Percentiles rank a stretch among this genome's conserved stretches.
phyloP scores from a whole-genome alignment of 2,329 filamentous ascomycete genomes.

The Colletotrichum sp. region DNA sequence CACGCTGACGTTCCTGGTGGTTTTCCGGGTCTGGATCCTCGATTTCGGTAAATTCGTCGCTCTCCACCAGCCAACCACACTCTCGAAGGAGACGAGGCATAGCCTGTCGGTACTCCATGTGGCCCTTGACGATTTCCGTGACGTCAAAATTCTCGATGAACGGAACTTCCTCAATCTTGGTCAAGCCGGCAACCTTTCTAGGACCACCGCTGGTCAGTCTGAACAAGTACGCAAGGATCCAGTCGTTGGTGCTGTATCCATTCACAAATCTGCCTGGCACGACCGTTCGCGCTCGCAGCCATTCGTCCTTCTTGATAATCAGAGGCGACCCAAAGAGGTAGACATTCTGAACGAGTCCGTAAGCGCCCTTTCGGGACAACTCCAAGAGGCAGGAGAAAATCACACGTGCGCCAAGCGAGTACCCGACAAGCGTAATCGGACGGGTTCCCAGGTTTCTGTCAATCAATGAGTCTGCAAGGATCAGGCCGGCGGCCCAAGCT shows the following conservation, averaged over 20 bases:
- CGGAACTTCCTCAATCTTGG: slow-evolving; percentile 73
- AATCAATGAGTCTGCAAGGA: slow-evolving; percentile 91
- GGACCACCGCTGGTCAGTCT: slow-evolving; percentile 92
- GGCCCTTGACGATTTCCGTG: slow-evolving; percentile 82
- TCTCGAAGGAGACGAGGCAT: slow-evolving; percentile 89
- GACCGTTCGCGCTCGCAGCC: slow-evolving; percentile 77
- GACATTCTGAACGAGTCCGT: slow-evolving; percentile 90
- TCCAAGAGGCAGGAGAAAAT: slow-evolving; percentile 93
- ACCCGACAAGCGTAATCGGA: slow-evolving; percentile 91
- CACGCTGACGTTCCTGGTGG: slow-evolving; percentile 83
- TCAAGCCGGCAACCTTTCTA: slow-evolving; percentile 84
- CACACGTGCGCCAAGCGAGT: slow-evolving; percentile 88
- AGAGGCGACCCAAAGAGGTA: slow-evolving; percentile 93
- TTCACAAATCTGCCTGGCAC: slow-evolving; percentile 94
- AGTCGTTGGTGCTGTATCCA: slow-evolving; percentile 92
- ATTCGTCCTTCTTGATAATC: slow-evolving; percentile 92
- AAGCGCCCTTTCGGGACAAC: slow-evolving; percentile 80
- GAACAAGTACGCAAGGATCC: slow-evolving; percentile 97
- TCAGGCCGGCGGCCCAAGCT: slow-evolving; percentile 85
- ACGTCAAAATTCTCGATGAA: slow-evolving; percentile 90
- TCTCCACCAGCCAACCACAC: slow-evolving; percentile 89
- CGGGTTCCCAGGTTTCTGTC: slow-evolving; percentile 90
- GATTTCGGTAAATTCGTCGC: slow-evolving; percentile 94
- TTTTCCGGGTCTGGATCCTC: slow-evolving; percentile 97
- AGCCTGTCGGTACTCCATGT: slow-evolving; percentile 94